phyloP scores from a whole-genome alignment of 495 filamentous ascomycete species.

The Pseudoneurospora amorphoporcata region DNA sequence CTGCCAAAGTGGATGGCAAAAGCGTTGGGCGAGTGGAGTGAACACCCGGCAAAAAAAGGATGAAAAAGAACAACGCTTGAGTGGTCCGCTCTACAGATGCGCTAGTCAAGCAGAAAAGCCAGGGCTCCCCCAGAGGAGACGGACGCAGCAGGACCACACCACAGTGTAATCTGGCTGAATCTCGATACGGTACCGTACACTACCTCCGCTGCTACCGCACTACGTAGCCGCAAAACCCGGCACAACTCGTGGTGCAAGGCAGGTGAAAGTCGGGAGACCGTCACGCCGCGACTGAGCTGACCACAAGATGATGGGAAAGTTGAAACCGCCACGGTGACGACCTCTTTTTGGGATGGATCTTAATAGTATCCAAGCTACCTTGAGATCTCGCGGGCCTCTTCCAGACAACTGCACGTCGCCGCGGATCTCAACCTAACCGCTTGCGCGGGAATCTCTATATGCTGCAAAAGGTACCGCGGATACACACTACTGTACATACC shows the following conservation, averaged over 20 bases:
- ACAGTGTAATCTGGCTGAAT: not conserved
- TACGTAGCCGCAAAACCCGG: not conserved
- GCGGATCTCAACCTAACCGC: not conserved
- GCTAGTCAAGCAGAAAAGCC: not conserved
- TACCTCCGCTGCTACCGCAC: not conserved
- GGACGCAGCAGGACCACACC: not conserved
- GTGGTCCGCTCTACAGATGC: not conserved
- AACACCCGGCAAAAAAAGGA: not conserved
- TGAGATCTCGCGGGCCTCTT: not conserved
- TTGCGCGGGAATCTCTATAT: not conserved
- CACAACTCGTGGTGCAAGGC: not conserved
- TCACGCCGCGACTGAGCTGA: not conserved
- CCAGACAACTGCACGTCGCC: not conserved
- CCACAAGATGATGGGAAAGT: not conserved
- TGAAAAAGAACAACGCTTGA: not conserved
- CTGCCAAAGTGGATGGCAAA: not conserved
- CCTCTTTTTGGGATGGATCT: not conserved
- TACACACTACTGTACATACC: not conserved
- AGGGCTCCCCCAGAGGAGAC: not conserved
- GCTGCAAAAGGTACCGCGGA: not conserved
- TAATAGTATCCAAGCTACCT: not conserved
- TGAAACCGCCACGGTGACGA: not conserved
- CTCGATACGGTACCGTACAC: not conserved
- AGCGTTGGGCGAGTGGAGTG: not conserved
- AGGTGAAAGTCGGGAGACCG: not conserved